phyloP scores from a whole-genome alignment of 805 yeast species.

The Wickerhamomyces chaumierensis region DNA sequence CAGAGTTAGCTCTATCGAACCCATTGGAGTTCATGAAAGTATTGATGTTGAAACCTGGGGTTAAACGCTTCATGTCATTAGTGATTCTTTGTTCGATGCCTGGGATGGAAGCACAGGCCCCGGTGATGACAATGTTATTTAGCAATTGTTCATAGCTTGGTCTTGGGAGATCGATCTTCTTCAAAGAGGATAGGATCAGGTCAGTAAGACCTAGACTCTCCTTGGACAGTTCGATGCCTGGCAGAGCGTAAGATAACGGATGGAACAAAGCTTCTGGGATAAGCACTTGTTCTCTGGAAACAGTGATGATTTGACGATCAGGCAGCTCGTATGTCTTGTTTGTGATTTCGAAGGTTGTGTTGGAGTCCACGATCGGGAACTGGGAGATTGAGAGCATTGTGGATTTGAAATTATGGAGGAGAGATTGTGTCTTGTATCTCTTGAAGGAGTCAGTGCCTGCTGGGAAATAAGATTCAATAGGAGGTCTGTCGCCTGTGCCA shows the following conservation, averaged over 20 bases:
- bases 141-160: constrained; percentile 27
- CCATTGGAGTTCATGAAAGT: constrained; percentile 56
- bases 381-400: constrained; percentile 26
- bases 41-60: constrained; percentile 51
- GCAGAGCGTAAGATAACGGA: constrained; percentile 42
- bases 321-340: constrained; percentile 48
- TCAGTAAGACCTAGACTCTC: constrained; percentile 23
- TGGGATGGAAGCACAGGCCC: constrained; percentile 61
- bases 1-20: constrained; percentile 52
- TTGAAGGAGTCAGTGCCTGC: constrained; percentile 26
- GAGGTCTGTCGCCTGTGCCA: constrained; percentile 19
- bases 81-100: constrained; percentile 59
- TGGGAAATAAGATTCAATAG: constrained; percentile 12
- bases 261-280: constrained; percentile 62
- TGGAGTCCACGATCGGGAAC: constrained; percentile 25
- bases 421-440: constrained; percentile 26
- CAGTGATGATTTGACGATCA: constrained; percentile 33
- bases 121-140: constrained; percentile 68
- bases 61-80: constrained; percentile 45
- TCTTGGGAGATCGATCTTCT: constrained; percentile 30
- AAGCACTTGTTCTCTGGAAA: constrained; percentile 41
- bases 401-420: constrained; percentile 39
- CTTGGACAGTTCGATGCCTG: constrained; percentile 16
- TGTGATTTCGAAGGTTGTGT: constrained; percentile 22
- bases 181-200: constrained; percentile 28